A percentile compares a stretch with the other conserved stretches of the same genome.
Conservation (phyloP, 2,329 filamentous ascomycete genomes). For the Aspergillus intermedius region DNA sequence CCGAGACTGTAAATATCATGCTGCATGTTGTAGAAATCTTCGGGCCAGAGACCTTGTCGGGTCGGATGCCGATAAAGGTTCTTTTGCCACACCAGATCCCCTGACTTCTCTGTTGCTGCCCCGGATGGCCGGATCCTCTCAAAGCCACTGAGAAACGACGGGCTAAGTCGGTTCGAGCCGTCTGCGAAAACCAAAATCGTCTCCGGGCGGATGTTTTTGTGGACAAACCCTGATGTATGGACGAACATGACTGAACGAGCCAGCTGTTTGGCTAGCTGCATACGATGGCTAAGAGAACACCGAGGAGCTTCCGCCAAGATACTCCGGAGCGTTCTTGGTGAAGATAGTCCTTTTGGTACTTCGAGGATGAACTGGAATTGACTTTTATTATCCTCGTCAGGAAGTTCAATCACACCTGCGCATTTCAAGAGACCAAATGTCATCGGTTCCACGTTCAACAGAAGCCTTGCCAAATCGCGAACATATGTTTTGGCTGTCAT, state of each 20-base stretch:
- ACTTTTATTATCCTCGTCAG: slow-evolving; percentile 6
- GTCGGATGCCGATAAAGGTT: slow-evolving; percentile 48
- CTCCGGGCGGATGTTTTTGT: slow-evolving; percentile 32
- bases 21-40: slow-evolving; percentile 44
- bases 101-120: slow-evolving; percentile 23
- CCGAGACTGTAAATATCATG: slow-evolving; percentile 54
- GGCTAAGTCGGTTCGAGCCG: slow-evolving; percentile 10
- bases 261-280: slow-evolving; percentile 24
- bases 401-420: slow-evolving; percentile 8
- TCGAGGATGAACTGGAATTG: slow-evolving; percentile 5
- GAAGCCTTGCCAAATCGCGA: slow-evolving; percentile 12
- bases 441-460: slow-evolving; percentile 11
- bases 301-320: slow-evolving; percentile 12
- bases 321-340: slow-evolving; percentile 7
- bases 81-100: slow-evolving; percentile 36
- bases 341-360: not conserved
- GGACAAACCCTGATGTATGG: slow-evolving; percentile 24
- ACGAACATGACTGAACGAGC: slow-evolving; percentile 22
- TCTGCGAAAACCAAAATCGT: slow-evolving; percentile 24
- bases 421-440: slow-evolving; percentile 16
- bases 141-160: slow-evolving; percentile 42
- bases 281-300: slow-evolving; percentile 21
- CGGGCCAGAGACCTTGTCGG: slow-evolving; percentile 38
- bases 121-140: slow-evolving; percentile 35
- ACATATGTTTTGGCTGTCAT: slow-evolving; percentile 10